Conservation (phyloP, 306 rosid species). For the Myrica gale region DNA sequence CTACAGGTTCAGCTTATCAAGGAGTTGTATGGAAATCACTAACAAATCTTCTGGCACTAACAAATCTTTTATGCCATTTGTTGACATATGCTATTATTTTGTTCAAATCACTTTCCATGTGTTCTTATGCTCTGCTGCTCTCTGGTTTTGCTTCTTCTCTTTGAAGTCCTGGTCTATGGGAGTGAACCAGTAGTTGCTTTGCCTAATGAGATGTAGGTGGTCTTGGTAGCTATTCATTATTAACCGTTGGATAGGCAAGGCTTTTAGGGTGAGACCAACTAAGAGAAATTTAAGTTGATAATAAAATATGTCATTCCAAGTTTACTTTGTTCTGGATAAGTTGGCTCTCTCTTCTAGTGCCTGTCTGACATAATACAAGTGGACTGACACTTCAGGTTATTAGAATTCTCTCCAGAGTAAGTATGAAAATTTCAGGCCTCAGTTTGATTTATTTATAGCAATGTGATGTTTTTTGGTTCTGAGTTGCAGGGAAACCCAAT, state of each 20-base stretch:
- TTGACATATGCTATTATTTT: not conserved
- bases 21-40: constrained; percentile 86
- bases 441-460: no score
- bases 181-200: not conserved
- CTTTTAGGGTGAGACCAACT: not conserved
- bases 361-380: no score
- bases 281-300: not conserved
- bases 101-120: constrained; percentile 1
- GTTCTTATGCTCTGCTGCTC: constrained; percentile 6
- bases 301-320: no score
- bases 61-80: constrained; percentile 64
- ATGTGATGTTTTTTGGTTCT: no score
- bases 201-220: not conserved
- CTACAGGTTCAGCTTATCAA: constrained; percentile 83
- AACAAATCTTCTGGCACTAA: constrained; percentile 52
- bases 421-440: no score
- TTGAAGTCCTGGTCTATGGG: not conserved
- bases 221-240: not conserved
- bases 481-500: no score
- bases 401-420: no score
- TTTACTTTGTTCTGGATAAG: no score
- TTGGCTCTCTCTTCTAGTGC: no score
- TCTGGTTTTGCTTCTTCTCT: not conserved
- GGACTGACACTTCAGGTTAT: no score
- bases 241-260: not conserved